These are phyloP conservation scores for Hsuehochloa calcarea DNA, from an alignment of 176 grass and related monocot species.

Conservation along the genomic window DNA sequence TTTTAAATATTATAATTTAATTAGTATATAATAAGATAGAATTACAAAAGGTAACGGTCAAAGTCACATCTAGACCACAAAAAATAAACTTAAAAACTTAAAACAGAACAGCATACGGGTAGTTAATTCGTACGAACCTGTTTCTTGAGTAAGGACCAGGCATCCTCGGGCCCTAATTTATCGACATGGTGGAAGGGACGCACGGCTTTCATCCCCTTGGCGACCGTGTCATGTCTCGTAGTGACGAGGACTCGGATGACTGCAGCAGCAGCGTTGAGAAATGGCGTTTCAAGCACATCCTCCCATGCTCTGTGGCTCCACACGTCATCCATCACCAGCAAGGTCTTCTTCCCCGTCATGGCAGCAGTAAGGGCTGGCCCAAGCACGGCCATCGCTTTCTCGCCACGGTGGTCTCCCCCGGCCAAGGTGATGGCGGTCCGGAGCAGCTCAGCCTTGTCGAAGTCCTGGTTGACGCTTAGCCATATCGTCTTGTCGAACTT, in stretches of 20 bases:
- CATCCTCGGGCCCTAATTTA: too few relatives aligned
- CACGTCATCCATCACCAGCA: slow-evolving; percentile 39
- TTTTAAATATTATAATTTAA: too few relatives aligned
- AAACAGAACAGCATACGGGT: too few relatives aligned
- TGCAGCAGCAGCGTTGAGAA: not conserved
- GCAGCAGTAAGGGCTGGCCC: not conserved
- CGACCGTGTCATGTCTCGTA: slow-evolving; percentile 1
- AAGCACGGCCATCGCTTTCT: not conserved
- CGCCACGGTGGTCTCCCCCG: not conserved
- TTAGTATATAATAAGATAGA: too few relatives aligned
- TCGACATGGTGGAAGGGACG: not conserved
- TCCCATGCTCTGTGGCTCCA: slow-evolving; percentile 28
- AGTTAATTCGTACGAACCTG: too few relatives aligned
- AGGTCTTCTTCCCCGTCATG: not conserved
- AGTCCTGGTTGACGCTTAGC: not conserved
- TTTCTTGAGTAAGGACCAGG: too few relatives aligned
- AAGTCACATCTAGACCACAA: too few relatives aligned
- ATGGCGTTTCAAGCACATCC: not conserved
- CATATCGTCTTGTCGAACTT: not conserved
- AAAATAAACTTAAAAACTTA: too few relatives aligned
- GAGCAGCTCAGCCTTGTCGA: not conserved
- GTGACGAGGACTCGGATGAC: slow-evolving; percentile 14
- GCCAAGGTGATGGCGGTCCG: not conserved
- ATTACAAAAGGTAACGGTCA: too few relatives aligned
- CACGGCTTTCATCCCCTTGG: not conserved